These are phyloP conservation scores for Dorcoceras hygrometricum DNA, from an alignment of 257 asterid species.

Conservation along the genomic window DNA sequence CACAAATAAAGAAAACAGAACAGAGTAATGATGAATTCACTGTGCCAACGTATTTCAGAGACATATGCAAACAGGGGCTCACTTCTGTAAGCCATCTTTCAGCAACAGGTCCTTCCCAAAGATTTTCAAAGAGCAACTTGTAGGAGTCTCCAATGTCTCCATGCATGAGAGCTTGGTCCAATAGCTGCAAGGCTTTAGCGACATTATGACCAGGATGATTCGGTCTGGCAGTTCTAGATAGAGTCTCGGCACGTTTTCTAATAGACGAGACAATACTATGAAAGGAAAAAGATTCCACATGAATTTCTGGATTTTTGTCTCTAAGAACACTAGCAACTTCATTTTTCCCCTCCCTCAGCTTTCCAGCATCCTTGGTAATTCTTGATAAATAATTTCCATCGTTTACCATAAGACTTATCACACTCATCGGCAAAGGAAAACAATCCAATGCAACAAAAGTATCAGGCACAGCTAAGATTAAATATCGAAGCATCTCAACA, in stretches of 20 bases:
- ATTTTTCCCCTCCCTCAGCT: constrained; percentile 46
- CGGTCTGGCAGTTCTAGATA: constrained; percentile 72
- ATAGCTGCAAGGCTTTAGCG: constrained; percentile 69
- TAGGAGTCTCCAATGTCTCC: constrained; percentile 73
- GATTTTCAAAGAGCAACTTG: constrained; percentile 65
- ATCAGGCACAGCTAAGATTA: constrained; percentile 90
- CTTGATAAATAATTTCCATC: constrained; percentile 80
- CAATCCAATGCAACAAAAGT: constrained; percentile 93
- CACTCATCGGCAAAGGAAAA: constrained; percentile 77
- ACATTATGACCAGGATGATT: constrained; percentile 61
- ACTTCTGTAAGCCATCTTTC: constrained; percentile 87
- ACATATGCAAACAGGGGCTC: constrained; percentile 64
- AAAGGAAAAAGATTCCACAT: constrained; percentile 59
- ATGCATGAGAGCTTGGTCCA: constrained; percentile 74
- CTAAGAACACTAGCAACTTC: constrained; percentile 51
- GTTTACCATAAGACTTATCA: constrained; percentile 50
- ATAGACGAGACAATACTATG: constrained; percentile 71
- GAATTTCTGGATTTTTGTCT: constrained; percentile 54
- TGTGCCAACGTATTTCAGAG: constrained; percentile 66
- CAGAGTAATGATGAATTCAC: constrained; percentile 61
- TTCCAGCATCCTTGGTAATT: constrained; percentile 62
- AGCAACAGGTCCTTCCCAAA: constrained; percentile 66
- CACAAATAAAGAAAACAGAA: constrained; percentile 85
- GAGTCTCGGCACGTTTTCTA: constrained; percentile 69
- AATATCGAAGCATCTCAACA: constrained; percentile 95